phyloP scores from a whole-genome alignment of 441 rosid species.

The Euphorbia schlechtendalii region DNA sequence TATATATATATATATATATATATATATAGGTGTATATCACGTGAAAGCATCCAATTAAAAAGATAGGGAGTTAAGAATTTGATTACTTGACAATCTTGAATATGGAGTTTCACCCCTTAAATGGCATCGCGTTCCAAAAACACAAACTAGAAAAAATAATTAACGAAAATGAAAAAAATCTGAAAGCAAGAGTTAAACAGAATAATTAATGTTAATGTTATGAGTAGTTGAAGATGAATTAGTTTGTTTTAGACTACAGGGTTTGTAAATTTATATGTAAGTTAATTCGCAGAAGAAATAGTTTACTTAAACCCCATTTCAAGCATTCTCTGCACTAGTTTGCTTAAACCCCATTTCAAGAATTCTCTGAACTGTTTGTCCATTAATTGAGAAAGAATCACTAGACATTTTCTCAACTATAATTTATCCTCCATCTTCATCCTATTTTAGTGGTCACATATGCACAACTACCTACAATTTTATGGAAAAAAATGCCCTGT shows the following conservation, averaged over 20 bases:
- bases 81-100: slow-evolving; percentile 58
- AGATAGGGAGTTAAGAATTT: background rate
- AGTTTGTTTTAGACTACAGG: background rate
- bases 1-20: too few species aligned
- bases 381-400: too few species aligned
- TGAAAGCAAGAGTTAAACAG: too few species aligned
- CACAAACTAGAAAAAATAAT: too few species aligned
- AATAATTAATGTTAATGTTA: too few species aligned
- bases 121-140: slow-evolving; percentile 34
- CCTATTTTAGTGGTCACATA: slow-evolving; percentile 74
- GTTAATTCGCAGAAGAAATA: background rate
- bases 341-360: too few species aligned
- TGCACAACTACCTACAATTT: slow-evolving; percentile 69
- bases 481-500: too few species aligned
- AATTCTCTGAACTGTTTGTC: too few species aligned
- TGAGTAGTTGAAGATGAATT: background rate
- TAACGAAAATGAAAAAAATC: too few species aligned
- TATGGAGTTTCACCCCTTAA: slow-evolving; percentile 38
- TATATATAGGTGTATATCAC: too few species aligned
- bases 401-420: slow-evolving; percentile 63
- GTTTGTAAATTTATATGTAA: background rate
- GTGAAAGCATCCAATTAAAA: too few species aligned
- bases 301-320: slow-evolving; percentile 49
- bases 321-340: slow-evolving; percentile 34
- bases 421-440: slow-evolving; percentile 62